Conservation (phyloP, 192 early-diverging fungal species). For the Gorgonomyces haynaldii region DNA sequence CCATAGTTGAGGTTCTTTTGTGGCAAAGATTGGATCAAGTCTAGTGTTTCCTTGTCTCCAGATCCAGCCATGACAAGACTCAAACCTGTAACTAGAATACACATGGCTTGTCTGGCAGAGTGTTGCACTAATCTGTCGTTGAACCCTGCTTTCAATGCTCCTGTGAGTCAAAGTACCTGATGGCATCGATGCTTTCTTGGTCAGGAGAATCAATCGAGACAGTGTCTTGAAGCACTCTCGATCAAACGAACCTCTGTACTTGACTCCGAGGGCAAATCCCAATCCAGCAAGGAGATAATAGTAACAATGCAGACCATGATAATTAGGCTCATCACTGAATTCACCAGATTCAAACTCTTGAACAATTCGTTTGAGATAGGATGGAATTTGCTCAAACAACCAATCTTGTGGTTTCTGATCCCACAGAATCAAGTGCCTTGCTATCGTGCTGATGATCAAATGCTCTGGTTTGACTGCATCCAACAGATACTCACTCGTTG, state of each 20-base stretch:
- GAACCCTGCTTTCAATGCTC: neutral
- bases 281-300: slow-evolving; percentile 57
- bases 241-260: slow-evolving; percentile 49
- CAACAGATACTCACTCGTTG: slow-evolving; percentile 41
- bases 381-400: slow-evolving; percentile 52
- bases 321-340: slow-evolving; percentile 6
- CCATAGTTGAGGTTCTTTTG: slow-evolving; percentile 51
- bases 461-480: slow-evolving; percentile 63
- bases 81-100: slow-evolving; percentile 32
- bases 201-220: neutral
- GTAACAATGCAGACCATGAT: slow-evolving; percentile 38
- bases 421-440: slow-evolving; percentile 68
- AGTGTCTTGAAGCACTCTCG: neutral
- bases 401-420: slow-evolving; percentile 49
- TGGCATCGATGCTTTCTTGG: neutral
- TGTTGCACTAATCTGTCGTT: neutral
- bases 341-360: too few relatives aligned
- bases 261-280: slow-evolving; percentile 55
- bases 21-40: slow-evolving; percentile 43
- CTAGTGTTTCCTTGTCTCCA: slow-evolving; percentile 53
- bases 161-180: neutral
- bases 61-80: slow-evolving; percentile 74
- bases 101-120: neutral
- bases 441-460: slow-evolving; percentile 55
- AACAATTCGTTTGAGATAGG: slow-evolving; percentile 25